phyloP scores from a whole-genome alignment of 1,284 basidiomycete species.

The Melanopsichium pennsylvanicum region DNA sequence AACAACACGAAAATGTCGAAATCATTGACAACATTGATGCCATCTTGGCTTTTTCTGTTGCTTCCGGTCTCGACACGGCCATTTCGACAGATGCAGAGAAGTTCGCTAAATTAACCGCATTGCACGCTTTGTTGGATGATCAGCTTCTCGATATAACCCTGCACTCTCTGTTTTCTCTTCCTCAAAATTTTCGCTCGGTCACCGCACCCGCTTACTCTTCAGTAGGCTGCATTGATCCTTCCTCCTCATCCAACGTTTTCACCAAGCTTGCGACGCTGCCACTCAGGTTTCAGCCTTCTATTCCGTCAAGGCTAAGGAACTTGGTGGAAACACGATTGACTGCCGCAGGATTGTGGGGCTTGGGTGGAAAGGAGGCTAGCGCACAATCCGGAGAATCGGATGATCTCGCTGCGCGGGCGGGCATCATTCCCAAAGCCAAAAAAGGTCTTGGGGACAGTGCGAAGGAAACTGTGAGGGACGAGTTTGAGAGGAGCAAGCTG shows the following conservation, averaged over 20 bases:
- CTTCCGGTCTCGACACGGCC: conserved; percentile 26
- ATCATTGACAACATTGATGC: conserved; percentile 30
- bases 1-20: conserved; percentile 5
- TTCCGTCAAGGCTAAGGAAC: conserved; percentile 51
- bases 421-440: conserved; percentile 29
- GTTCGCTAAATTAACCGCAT: conserved; percentile 18
- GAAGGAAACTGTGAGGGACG: conserved; percentile 29
- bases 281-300: conserved; percentile 25
- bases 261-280: conserved; percentile 16
- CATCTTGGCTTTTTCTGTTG: conserved; percentile 27
- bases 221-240: conserved; percentile 1
- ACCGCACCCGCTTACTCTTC: conserved; percentile 39
- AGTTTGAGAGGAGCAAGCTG: conserved; percentile 41
- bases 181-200: conserved; percentile 47
- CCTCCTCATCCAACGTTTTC: neutral
- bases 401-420: conserved; percentile 38
- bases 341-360: conserved; percentile 38
- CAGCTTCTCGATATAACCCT: conserved; percentile 45
- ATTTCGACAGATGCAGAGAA: conserved; percentile 2
- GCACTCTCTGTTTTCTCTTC: conserved; percentile 55
- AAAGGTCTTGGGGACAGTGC: conserved; percentile 25
- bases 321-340: conserved; percentile 48
- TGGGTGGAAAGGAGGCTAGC: conserved; percentile 42
- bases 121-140: conserved; percentile 51
- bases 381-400: conserved; percentile 28